Evolutionary conservation across 257 asterid genomes (phyloP).

Genomic region (Rehmannia glutinosa): DNA sequence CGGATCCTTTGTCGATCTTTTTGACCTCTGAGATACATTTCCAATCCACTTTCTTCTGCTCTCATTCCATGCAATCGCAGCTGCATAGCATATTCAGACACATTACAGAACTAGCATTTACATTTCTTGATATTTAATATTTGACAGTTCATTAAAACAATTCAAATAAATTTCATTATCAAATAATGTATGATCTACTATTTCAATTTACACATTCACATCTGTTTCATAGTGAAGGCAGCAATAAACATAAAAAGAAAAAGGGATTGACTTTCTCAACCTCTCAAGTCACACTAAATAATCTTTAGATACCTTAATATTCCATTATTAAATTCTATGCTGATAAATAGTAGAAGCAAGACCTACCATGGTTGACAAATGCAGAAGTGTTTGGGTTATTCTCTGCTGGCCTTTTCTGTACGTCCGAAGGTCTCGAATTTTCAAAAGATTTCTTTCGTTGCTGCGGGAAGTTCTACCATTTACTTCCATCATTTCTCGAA

Average conservation of each 20-base stretch:
- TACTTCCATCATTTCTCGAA: constrained; percentile 48
- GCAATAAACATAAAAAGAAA: background rate
- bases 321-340: background rate
- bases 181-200: no score
- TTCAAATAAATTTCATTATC: no score
- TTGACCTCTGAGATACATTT: constrained; percentile 44
- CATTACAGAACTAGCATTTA: background rate
- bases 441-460: constrained; percentile 49
- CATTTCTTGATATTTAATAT: background rate
- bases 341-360: constrained; percentile 9
- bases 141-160: background rate
- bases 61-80: constrained; percentile 84
- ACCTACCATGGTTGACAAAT: constrained; percentile 73
- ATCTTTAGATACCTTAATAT: background rate
- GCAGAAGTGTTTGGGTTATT: constrained; percentile 36
- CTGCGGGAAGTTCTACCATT: constrained; percentile 37
- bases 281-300: no score
- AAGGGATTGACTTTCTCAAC: no score
- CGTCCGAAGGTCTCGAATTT: constrained; percentile 30
- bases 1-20: constrained; percentile 60
- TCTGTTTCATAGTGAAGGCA: background rate
- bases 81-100: constrained; percentile 37
- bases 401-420: constrained; percentile 45
- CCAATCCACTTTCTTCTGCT: constrained; percentile 75
- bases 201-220: background rate